phyloP scores from a whole-genome alignment of 192 early-diverging fungal species.

The Coemansia umbellata region DNA sequence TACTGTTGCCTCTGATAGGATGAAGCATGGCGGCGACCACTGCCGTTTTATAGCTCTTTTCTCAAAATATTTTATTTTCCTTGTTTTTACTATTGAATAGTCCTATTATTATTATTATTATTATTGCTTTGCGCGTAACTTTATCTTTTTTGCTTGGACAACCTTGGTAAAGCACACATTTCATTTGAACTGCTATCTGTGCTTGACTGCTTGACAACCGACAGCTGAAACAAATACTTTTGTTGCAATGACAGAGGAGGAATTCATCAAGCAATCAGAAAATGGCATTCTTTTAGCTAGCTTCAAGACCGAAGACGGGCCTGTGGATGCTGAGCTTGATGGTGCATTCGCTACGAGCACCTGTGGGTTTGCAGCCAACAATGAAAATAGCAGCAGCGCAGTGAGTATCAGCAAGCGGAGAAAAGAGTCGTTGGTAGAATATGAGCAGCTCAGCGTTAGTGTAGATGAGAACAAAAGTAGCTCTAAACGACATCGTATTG shows the following conservation, averaged over 20 bases:
- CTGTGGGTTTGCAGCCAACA: background rate
- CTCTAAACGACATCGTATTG: constrained; percentile 23
- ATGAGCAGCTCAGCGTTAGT: background rate
- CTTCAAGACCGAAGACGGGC: background rate
- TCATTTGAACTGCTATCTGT: too few species aligned
- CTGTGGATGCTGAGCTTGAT: background rate
- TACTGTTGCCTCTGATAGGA: too few species aligned
- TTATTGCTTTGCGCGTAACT: too few species aligned
- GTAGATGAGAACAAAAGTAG: background rate
- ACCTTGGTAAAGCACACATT: too few species aligned
- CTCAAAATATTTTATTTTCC: too few species aligned
- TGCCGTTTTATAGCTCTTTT: too few species aligned
- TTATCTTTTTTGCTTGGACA: too few species aligned
- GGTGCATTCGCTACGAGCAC: background rate
- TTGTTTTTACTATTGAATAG: too few species aligned
- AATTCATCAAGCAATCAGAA: background rate
- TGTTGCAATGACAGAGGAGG: constrained; percentile 1
- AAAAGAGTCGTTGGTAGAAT: constrained; percentile 3
- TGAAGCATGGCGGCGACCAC: too few species aligned
- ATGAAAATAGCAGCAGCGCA: constrained; percentile 6
- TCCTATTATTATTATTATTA: too few species aligned
- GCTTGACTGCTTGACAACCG: background rate
- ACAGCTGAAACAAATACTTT: background rate
- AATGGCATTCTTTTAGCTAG: background rate
- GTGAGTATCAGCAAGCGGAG: constrained; percentile 25